Conservation (phyloP, 2,329 filamentous ascomycete species). For the Neopestalotiopsis sp. region DNA sequence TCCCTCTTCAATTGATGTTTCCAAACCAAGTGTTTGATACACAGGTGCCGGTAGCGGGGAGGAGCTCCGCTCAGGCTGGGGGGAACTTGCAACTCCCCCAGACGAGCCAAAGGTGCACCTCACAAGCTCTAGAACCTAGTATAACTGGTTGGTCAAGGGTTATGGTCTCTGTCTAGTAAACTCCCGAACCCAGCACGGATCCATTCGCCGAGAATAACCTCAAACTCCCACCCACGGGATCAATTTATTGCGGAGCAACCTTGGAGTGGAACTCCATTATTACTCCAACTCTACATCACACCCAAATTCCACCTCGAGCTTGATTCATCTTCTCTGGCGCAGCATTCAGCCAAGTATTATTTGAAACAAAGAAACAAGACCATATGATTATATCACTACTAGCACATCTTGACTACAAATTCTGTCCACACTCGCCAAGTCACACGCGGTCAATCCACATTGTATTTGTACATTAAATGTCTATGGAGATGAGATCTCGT, state of each 20-base stretch:
- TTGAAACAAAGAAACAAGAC: too few species aligned
- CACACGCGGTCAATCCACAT: neutral
- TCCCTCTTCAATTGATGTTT: neutral
- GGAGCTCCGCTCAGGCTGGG: neutral
- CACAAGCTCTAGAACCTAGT: too few species aligned
- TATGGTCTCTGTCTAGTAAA: too few species aligned
- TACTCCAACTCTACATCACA: neutral
- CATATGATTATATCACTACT: too few species aligned
- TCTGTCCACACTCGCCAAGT: too few species aligned
- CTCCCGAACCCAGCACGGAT: neutral
- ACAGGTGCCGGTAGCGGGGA: slow-evolving; percentile 17
- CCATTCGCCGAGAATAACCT: slow-evolving; percentile 12
- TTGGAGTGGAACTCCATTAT: neutral
- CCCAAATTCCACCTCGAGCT: neutral
- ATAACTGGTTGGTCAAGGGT: too few species aligned
- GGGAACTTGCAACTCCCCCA: too few species aligned
- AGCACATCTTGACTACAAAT: too few species aligned
- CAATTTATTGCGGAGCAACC: neutral
- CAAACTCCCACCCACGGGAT: neutral
- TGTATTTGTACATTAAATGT: neutral
- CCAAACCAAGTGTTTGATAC: slow-evolving; percentile 6
- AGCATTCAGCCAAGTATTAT: too few species aligned
- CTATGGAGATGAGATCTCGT: neutral
- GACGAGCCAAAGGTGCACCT: too few species aligned
- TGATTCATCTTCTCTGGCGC: neutral